Percentiles rank a stretch among this genome's conserved stretches.
Evolutionary conservation across 495 filamentous ascomycete genomes (phyloP).

Genomic region (Penicillium diatomitis): DNA sequence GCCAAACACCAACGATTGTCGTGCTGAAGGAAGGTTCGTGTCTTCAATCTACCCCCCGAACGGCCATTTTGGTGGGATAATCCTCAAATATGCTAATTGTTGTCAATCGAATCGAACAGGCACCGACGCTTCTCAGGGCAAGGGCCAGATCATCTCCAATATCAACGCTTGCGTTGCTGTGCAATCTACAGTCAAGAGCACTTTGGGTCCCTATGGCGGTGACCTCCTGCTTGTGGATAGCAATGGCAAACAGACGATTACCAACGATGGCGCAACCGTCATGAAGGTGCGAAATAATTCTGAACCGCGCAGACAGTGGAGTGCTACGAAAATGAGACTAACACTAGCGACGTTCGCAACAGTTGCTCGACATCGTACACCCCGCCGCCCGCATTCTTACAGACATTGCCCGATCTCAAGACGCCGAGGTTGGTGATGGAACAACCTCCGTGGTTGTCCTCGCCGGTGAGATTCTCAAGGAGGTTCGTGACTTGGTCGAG

Average conservation of each 20-base stretch:
- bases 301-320: background rate
- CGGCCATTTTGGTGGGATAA: conserved; percentile 22
- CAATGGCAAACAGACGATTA: conserved; percentile 94
- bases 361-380: conserved; percentile 98
- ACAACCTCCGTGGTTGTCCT: conserved; percentile 95
- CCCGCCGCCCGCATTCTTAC: conserved; percentile 95
- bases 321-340: too few relatives aligned
- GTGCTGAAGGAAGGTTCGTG: conserved; percentile 91
- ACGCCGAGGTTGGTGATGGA: conserved; percentile 96
- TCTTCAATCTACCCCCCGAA: conserved; percentile 16
- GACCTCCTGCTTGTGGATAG: conserved; percentile 91
- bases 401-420: conserved; percentile 96
- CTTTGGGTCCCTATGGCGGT: conserved; percentile 94
- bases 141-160: conserved; percentile 94
- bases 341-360: background rate
- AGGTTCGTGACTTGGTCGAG: conserved; percentile 89
- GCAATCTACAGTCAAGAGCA: conserved; percentile 88
- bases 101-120: conserved; percentile 42
- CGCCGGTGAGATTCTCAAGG: conserved; percentile 93
- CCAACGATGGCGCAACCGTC: conserved; percentile 96
- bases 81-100: conserved; percentile 12
- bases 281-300: conserved; percentile 67
- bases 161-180: conserved; percentile 99
- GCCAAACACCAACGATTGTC: conserved; percentile 96
- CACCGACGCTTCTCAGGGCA: conserved; percentile 93